Evolutionary conservation across 2,329 filamentous ascomycete species (phyloP), one percentile per base, ranked within the genome.

Genomic region (Cryphonectria nitschkei): DNA sequence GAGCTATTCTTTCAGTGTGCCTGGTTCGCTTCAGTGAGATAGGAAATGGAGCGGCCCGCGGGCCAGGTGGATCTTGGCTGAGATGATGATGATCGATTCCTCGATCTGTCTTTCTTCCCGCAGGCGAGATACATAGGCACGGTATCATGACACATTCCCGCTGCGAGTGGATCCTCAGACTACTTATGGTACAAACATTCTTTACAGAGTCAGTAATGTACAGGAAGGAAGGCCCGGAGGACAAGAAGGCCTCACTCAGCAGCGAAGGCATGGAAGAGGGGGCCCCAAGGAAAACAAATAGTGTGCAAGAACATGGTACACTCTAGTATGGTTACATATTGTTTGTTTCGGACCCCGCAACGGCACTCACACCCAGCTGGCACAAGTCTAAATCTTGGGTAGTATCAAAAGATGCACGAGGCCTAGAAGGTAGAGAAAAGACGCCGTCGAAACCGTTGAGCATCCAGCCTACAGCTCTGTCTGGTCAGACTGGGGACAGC

Each of bases 31-130:
- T 58, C 54, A 58, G 46, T 8, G 54, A 19, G 26, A 58, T 64
- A n/a, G 22, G 39, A 43, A 32, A 9, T 26, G 39, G 22, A 64
- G 61, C 39, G 61, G 61, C 61, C 61, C 61, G 61, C 61, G 4
- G n/a, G 39, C 37, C n/a, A 46, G 13, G 61, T 64, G 61, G 61
- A 64, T 9, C 39, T 16, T 3, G 46, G 61, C 29, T 46, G 39
- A 64, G 61, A 64, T 64, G 61, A 64, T 11, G 61, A 46, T 46
- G 46, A 39, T 46, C 61, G 39, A 46, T 19, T n/a, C 34, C 60
- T 41, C 60, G 32, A 22, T 26, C 32, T n/a, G 11, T 29, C 11
- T 13, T 43, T 41, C 60, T 43, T 26, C n/a, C 37, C n/a, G 61
- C 39, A 46, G 61, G 46, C 37, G 37, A 8, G 22, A 19, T 32